A percentile compares a stretch with the other conserved stretches of the same genome.
phyloP scores from a whole-genome alignment of 1,284 basidiomycete species.

The Sporisorium iseilematis-ciliati region DNA sequence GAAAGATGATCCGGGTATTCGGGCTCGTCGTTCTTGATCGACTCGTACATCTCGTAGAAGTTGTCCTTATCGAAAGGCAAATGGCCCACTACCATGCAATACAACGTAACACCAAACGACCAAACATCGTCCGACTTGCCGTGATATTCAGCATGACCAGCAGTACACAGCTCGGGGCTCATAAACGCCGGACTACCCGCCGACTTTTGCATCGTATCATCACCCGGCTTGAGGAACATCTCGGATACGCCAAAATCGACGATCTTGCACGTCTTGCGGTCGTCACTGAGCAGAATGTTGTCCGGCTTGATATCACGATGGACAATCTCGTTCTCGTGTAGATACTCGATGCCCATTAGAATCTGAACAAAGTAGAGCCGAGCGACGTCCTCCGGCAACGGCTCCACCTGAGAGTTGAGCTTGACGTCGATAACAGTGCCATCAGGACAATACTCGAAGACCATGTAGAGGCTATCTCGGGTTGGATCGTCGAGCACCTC shows the following conservation, averaged over 20 bases:
- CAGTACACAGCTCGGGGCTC: conserved; percentile 72
- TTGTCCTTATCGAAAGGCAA: conserved; percentile 73
- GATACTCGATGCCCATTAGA: conserved; percentile 73
- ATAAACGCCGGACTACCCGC: conserved; percentile 75
- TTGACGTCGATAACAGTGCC: conserved; percentile 73
- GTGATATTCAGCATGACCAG: conserved; percentile 67
- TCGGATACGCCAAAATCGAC: conserved; percentile 76
- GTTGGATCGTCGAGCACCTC: conserved; percentile 74
- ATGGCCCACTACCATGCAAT: conserved; percentile 73
- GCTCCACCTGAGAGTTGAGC: conserved; percentile 58
- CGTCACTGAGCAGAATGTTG: conserved; percentile 73
- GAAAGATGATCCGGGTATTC: conserved; percentile 58
- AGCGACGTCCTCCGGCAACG: conserved; percentile 68
- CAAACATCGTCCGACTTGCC: conserved; percentile 74
- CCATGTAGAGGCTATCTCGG: conserved; percentile 73
- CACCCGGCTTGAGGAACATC: conserved; percentile 72
- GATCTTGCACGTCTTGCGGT: conserved; percentile 73
- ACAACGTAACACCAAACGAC: conserved; percentile 74
- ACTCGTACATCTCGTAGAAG: conserved; percentile 72
- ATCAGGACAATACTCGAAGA: conserved; percentile 69
- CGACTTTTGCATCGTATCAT: conserved; percentile 71
- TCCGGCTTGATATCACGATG: conserved; percentile 74
- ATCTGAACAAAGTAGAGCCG: conserved; percentile 74
- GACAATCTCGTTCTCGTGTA: conserved; percentile 74
- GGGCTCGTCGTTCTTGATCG: conserved; percentile 71